Evolutionary conservation across 371 early-diverging fungal species (phyloP).

Genomic region (Syncephalastrum monosporum): DNA sequence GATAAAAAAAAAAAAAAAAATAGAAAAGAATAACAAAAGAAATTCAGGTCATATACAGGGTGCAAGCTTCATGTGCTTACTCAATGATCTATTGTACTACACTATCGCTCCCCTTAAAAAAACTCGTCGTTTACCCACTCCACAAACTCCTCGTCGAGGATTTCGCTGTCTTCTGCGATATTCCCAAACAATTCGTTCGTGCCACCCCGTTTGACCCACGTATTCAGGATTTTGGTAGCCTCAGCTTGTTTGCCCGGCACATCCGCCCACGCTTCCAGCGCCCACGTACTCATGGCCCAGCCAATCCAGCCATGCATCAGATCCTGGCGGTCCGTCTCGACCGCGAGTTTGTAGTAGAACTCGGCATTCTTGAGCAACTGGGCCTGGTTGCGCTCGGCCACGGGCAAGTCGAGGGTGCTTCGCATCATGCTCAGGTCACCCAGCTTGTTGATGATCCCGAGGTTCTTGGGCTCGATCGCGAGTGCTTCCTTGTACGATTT

Average conservation of each 20-base stretch:
- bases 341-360: conserved; percentile 44
- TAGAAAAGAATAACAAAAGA: no score
- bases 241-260: conserved; percentile 23
- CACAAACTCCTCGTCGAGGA: conserved; percentile 35
- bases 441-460: conserved; percentile 55
- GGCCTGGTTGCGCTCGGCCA: conserved; percentile 47
- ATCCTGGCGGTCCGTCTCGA: conserved; percentile 36
- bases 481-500: conserved; percentile 53
- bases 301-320: conserved; percentile 41
- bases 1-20: no score
- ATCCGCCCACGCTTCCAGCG: conserved; percentile 35
- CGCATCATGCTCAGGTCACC: conserved; percentile 59
- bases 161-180: conserved; percentile 36
- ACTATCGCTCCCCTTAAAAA: conserved; percentile 20
- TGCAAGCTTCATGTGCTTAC: no score
- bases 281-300: conserved; percentile 44
- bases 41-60: no score
- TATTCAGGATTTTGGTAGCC: conserved; percentile 32
- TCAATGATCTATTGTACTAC: no score
- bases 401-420: conserved; percentile 43
- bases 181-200: conserved; percentile 29
- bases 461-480: conserved; percentile 52
- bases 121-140: conserved; percentile 34
- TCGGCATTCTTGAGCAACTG: conserved; percentile 57
- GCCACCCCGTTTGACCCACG: conserved; percentile 45